These are phyloP conservation scores for Eucalyptus tenuipes DNA, from an alignment of 345 rosid species.

Conservation along the genomic window DNA sequence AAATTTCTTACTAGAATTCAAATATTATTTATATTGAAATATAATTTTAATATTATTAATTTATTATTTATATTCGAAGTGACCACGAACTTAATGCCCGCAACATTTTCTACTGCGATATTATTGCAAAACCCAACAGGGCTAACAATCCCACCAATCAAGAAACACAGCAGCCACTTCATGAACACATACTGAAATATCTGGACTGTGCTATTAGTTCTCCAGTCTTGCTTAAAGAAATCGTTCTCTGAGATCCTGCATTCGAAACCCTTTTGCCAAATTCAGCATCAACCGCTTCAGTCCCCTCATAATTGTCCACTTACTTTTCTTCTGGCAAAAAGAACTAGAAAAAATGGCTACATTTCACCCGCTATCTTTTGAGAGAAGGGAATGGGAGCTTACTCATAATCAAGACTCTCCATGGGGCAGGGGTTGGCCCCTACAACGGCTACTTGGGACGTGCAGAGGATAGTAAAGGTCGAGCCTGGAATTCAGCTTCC, in stretches of 20 bases:
- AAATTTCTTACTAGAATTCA: no score
- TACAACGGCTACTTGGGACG: constrained; percentile 87
- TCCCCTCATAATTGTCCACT: not conserved
- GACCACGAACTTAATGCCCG: constrained; percentile 65
- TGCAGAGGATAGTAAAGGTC: constrained; percentile 31
- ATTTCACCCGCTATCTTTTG: not conserved
- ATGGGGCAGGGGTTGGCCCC: constrained; percentile 65
- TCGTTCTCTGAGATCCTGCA: constrained; percentile 62
- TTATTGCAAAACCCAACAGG: constrained; percentile 64
- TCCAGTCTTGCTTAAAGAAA: constrained; percentile 89
- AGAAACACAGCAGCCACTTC: constrained; percentile 72
- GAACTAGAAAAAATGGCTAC: not conserved
- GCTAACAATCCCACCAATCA: constrained; percentile 54
- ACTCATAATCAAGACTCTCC: constrained; percentile 95
- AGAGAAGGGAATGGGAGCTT: not conserved
- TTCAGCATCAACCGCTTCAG: not conserved
- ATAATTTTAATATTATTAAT: no score
- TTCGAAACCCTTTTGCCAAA: not conserved
- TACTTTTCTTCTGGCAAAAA: not conserved
- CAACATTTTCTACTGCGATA: no score
- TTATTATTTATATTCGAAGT: constrained; percentile 54
- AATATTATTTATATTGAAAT: no score
- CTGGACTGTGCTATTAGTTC: constrained; percentile 36
- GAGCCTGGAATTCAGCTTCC: constrained; percentile 17
- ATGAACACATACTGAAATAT: constrained; percentile 61